Conservation (phyloP, 345 rosid genomes). For the Populus davidiana region DNA sequence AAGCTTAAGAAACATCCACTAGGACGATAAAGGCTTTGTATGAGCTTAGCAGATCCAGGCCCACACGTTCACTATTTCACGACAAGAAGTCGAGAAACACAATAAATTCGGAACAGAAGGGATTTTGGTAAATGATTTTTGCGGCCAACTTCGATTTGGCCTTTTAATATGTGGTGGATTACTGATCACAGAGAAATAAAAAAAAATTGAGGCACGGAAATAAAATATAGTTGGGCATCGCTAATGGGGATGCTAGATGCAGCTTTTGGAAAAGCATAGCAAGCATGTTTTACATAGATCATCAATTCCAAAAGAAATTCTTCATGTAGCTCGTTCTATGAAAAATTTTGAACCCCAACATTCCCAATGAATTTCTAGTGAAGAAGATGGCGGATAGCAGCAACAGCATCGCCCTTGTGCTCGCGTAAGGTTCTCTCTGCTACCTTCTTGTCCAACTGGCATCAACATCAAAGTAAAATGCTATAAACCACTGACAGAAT, state of each 20-base stretch:
- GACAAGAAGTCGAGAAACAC: background rate
- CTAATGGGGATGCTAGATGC: background rate
- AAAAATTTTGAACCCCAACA: background rate
- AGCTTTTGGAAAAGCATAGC: background rate
- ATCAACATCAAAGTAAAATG: conserved; percentile 7
- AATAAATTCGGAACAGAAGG: no score
- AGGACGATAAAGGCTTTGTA: background rate
- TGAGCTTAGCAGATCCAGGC: background rate
- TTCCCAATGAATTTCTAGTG: conserved; percentile 21
- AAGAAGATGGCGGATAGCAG: conserved; percentile 82
- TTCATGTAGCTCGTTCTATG: background rate
- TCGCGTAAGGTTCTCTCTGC: conserved; percentile 92
- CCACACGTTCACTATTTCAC: background rate
- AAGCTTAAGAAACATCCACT: background rate
- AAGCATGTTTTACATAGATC: background rate
- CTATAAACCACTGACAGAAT: conserved; percentile 11
- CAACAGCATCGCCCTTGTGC: conserved; percentile 94
- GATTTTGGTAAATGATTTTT: background rate
- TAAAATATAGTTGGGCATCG: background rate
- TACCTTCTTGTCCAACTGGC: conserved; percentile 78
- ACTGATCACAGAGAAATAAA: background rate
- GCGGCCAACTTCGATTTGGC: background rate
- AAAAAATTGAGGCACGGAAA: background rate
- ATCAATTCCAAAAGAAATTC: background rate
- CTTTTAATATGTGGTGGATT: background rate